Base-by-base conservation (phyloP, 116 monocot genomes). In the Papilionanthe hybrid region DNA sequence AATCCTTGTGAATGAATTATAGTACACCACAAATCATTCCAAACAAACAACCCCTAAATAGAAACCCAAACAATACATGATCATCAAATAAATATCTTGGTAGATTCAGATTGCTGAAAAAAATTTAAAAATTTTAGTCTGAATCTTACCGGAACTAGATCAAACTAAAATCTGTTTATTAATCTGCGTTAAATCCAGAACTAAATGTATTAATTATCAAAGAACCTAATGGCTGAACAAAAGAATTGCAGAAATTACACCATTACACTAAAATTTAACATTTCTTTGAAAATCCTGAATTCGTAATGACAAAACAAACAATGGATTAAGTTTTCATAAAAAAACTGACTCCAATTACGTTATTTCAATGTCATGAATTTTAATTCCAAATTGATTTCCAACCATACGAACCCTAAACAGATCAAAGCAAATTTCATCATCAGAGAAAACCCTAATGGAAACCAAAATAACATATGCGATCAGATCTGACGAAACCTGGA, bases 401-500 rank as follows among this genome's bases (percentile, higher is more conserved):
- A 63, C 8, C 1, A 63, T 8, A 63, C 23, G 1, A 63, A 5
- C n/a, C n/a, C 7, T 8, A 23, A 63, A 9, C 5, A 7, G 6
- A 20, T 23, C 63, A 9, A 45, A 45, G 1, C 45, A 45, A 45
- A 45, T 45, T 45, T 45, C 45, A 45, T 7, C 7, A 8, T 45
- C 45, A 45, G 7, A 10, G 45, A 5, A 45, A 45, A 45, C 10
- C 45, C 22, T 23, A 25, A 63, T 63, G 63, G 25, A 63, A 63
- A 58, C 7, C 63, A 63, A 23, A 22, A 23, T 63, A 25, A 25
- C 23, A 7, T 3, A 53, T 13, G 17, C 17, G 63, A 63, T 22
- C 63, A 63, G 25, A 63, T 63, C 63, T 3, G 18, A 79, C 32
- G 25, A n/a, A 45, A 98, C 98, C 98, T 98, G 98, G 4, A 98